These are phyloP conservation scores for Tardiomyces depauwii DNA, from an alignment of 1,139 yeast species.

Conservation along the genomic window DNA sequence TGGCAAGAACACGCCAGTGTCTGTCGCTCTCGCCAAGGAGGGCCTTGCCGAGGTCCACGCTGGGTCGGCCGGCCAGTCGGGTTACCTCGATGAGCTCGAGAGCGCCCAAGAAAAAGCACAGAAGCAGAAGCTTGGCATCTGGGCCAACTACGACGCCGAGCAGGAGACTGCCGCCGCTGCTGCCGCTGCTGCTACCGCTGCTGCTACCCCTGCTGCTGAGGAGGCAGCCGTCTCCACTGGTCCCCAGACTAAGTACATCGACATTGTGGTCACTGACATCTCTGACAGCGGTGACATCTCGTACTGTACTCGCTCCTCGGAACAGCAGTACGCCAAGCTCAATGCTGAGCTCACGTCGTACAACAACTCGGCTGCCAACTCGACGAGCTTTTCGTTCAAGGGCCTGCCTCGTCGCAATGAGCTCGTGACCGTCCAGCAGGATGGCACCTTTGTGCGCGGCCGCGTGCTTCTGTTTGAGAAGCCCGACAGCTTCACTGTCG, in stretches of 20 bases:
- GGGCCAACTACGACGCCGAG: constrained; percentile 47
- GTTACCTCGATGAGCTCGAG: constrained; percentile 40
- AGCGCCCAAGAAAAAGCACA: constrained; percentile 59
- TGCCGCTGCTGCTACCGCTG: constrained; percentile 5
- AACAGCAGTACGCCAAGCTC: constrained; percentile 15
- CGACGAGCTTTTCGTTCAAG: constrained; percentile 17
- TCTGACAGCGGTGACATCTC: constrained; percentile 39
- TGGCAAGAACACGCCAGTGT: constrained; percentile 44
- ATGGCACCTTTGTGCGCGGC: constrained; percentile 53
- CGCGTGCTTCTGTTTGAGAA: constrained; percentile 42
- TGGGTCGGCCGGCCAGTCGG: constrained; percentile 49
- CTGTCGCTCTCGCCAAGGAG: constrained; percentile 45
- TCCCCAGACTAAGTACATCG: constrained; percentile 37
- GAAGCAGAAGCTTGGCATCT: constrained; percentile 44
- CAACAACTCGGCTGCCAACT: constrained; percentile 32
- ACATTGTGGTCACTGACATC: constrained; percentile 51
- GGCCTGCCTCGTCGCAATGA: constrained; percentile 33
- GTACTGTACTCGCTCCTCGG: constrained; percentile 32
- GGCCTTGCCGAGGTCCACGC: constrained; percentile 63
- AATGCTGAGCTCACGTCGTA: constrained; percentile 27
- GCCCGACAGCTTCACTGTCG: constrained; percentile 38
- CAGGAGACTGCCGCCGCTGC: constrained; percentile 11
- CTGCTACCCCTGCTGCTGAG: constrained; percentile 8
- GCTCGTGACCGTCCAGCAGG: constrained; percentile 46
- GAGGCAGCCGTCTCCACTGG: background rate